Base-by-base conservation (phyloP, 208 protist genomes). In the Trypanosoma melophagium region DNA sequence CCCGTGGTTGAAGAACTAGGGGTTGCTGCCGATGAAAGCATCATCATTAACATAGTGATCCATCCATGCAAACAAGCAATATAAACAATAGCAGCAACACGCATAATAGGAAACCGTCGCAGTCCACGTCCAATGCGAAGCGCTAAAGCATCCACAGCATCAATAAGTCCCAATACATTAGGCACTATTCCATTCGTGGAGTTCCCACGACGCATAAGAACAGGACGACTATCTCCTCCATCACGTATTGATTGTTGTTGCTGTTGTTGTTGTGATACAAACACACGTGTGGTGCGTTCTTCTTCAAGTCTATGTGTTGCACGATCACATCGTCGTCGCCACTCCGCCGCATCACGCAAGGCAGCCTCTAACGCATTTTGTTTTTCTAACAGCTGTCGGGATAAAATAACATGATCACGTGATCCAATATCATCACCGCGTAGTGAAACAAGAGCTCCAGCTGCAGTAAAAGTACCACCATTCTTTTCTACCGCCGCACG, bases 61-160 rank as follows among this genome's bases (percentile, higher is more conserved):
- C 78, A 80, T 25, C 81, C 44, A 50, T 91, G 85, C 35, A 91
- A 62, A 35, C 83, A 71, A 7, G 64, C 12, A n/a, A 91, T 63
- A 56, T 91, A 91, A 22, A 75, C 28, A 53, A 76, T 69, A 22
- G 74, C 31, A 10, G 53, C n/a, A 25, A 91, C 67, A 12, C 85
- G 81, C 41, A 76, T 61, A 31, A 81, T 22, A 51, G 76, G 71
- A 25, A 53, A 49, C 13, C 79, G 72, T 5, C 56, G 59, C 16
- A 91, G 70, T 25, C 72, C 12, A 28, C 63, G 62, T n/a, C 66
- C 76, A 9, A 84, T 24, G 17, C 61, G 66, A 13, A 91, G 2
- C 12, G 69, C 74, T 13, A 58, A 31, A 21, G 49, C 58, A 53
- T 91, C 85, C 10, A 88, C 21, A 16, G 40, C 22, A 19, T 47